Percentiles rank a stretch among this genome's conserved stretches.
phyloP scores from a whole-genome alignment of 352 stramenopile genomes.

The Nothophytophthora sp. region DNA sequence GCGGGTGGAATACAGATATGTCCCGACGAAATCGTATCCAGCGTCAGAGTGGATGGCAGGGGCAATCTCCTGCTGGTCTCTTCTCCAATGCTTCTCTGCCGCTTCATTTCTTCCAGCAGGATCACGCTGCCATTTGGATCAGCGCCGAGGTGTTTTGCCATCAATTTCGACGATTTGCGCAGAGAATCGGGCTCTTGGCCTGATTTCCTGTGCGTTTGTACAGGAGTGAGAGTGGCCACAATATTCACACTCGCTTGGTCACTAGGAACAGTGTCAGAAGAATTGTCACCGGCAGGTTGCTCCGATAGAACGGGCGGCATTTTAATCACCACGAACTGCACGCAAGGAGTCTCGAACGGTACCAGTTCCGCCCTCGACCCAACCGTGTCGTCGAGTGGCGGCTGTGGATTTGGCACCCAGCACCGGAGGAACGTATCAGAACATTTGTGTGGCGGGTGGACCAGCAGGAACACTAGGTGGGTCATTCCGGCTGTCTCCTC shows the following conservation, averaged over 20 bases:
- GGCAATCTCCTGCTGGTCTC: not conserved
- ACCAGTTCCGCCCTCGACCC: slow-evolving; percentile 2
- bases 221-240: slow-evolving; percentile 40
- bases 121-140: slow-evolving; percentile 52
- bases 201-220: slow-evolving; percentile 14
- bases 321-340: slow-evolving; percentile 41
- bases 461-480: slow-evolving; percentile 34
- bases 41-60: slow-evolving; percentile 27
- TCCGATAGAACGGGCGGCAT: slow-evolving; percentile 7
- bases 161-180: slow-evolving; percentile 11
- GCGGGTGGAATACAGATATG: slow-evolving; percentile 24
- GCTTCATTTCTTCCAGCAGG: slow-evolving; percentile 46
- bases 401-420: slow-evolving; percentile 23
- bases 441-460: slow-evolving; percentile 38
- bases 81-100: too few species aligned
- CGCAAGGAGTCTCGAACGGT: slow-evolving; percentile 40
- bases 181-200: slow-evolving; percentile 13
- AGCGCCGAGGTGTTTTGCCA: slow-evolving; percentile 27
- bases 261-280: slow-evolving; percentile 7
- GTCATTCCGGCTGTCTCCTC: slow-evolving; percentile 37
- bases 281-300: slow-evolving; percentile 26
- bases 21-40: slow-evolving; percentile 40
- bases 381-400: slow-evolving; percentile 10
- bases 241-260: slow-evolving; percentile 17
- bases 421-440: slow-evolving; percentile 18